These are phyloP conservation scores for Spathaspora jeffriesii DNA, from an alignment of 1,139 yeast genomes.

Conservation along the genomic window DNA sequence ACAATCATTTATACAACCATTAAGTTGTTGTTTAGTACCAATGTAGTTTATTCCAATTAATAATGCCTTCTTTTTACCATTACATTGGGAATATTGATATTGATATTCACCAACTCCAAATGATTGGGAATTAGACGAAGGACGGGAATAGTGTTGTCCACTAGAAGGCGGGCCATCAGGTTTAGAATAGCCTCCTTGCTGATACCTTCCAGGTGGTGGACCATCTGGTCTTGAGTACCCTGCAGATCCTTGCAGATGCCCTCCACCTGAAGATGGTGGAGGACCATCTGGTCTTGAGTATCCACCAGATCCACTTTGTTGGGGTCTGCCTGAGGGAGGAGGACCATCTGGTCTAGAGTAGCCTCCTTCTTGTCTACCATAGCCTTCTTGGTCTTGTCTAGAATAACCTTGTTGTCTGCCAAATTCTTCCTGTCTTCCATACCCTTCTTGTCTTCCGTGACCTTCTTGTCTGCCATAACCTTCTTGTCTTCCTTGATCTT, in stretches of 20 bases:
- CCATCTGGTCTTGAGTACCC: too few species aligned
- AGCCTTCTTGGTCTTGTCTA: not conserved
- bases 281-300: conserved; percentile 11
- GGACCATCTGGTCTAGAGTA: conserved; percentile 12
- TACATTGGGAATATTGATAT: conserved; percentile 74
- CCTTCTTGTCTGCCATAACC: conserved; percentile 4
- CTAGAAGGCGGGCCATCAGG: not conserved
- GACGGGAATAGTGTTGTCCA: conserved; percentile 14
- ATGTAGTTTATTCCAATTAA: conserved; percentile 86
- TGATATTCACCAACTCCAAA: conserved; percentile 31
- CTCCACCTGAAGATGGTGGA: conserved; percentile 13
- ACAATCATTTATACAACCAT: conserved; percentile 89
- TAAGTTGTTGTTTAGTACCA: conserved; percentile 67
- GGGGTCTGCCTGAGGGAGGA: conserved; percentile 2
- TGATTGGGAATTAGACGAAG: conserved; percentile 33
- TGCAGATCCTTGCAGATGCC: too few species aligned
- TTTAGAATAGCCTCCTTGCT: too few species aligned
- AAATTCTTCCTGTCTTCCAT: too few species aligned
- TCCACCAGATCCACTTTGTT: not conserved
- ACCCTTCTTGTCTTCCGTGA: conserved; percentile 5
- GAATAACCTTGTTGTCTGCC: conserved; percentile 2
- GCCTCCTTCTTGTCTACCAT: conserved; percentile 8
- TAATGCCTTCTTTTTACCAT: conserved; percentile 78
- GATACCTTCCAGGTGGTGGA: too few species aligned
- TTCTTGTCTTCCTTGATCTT: not conserved